Percentiles rank a stretch among this genome's conserved stretches.
phyloP scores from a whole-genome alignment of 2,329 filamentous ascomycete genomes.

The Lachnellula cervina region DNA sequence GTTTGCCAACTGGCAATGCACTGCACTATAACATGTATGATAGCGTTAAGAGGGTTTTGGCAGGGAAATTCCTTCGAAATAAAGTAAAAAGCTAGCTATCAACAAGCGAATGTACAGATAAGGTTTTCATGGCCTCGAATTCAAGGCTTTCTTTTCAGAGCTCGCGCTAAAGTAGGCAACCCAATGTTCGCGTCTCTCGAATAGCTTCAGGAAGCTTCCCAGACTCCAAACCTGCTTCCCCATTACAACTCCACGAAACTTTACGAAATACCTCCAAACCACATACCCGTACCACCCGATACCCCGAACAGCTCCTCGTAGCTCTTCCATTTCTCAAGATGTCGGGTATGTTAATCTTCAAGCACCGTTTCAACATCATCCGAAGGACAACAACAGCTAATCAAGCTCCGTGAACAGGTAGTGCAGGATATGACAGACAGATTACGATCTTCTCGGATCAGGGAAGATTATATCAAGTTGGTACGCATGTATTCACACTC shows the following conservation, averaged over 20 bases:
- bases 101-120: no score
- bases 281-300: neutral
- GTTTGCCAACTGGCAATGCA: constrained; percentile 6
- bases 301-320: neutral
- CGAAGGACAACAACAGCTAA: constrained; percentile 21
- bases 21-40: constrained; percentile 6
- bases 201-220: neutral
- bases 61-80: constrained; percentile 4
- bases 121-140: neutral
- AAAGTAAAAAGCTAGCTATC: neutral
- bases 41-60: constrained; percentile 2
- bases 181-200: constrained; percentile 10
- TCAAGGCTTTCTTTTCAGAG: constrained; percentile 1
- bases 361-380: constrained; percentile 5
- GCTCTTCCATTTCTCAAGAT: constrained; percentile 26
- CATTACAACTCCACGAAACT: constrained; percentile 5
- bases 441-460: constrained; percentile 99
- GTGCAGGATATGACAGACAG: constrained; percentile 93
- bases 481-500: constrained; percentile 51
- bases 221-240: neutral
- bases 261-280: neutral
- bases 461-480: constrained; percentile 98
- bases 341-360: constrained; percentile 33
- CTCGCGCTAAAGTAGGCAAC: constrained; percentile 9
- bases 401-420: constrained; percentile 47